These are phyloP conservation scores for Suillus bovinus DNA, from an alignment of 768 basidiomycete species.

Conservation along the genomic window DNA sequence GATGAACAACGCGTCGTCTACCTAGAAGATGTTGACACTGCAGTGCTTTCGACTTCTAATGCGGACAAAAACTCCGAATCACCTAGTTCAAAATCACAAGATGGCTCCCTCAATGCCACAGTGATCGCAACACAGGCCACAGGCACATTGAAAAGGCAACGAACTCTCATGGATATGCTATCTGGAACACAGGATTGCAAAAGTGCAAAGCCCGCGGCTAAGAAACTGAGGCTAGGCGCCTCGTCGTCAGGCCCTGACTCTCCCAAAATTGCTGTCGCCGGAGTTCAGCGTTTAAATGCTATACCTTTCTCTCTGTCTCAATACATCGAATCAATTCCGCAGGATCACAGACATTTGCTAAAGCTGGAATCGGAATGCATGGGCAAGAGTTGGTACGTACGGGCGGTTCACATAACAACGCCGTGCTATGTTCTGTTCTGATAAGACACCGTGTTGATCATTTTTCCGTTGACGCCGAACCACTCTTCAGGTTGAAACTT, in stretches of 20 bases:
- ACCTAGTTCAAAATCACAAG: constrained; percentile 26
- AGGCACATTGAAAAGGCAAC: constrained; percentile 51
- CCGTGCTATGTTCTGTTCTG: constrained; percentile 5
- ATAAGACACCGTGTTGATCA: neutral
- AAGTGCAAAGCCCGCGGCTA: constrained; percentile 35
- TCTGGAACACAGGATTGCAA: constrained; percentile 30
- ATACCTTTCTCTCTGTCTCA: constrained; percentile 66
- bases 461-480: constrained; percentile 13
- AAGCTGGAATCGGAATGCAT: constrained; percentile 71
- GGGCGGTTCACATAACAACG: neutral
- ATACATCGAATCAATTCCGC: constrained; percentile 53
- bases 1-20: constrained; percentile 36
- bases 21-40: constrained; percentile 45
- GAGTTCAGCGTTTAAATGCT: constrained; percentile 48
- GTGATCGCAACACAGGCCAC: constrained; percentile 21
- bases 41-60: constrained; percentile 13
- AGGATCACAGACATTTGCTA: constrained; percentile 59
- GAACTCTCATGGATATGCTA: constrained; percentile 68
- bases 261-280: constrained; percentile 11
- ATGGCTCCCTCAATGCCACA: constrained; percentile 10
- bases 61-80: constrained; percentile 14
- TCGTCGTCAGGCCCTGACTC: constrained; percentile 23
- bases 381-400: constrained; percentile 63
- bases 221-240: constrained; percentile 46
- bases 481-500: constrained; percentile 60